Evolutionary conservation across 371 early-diverging fungal species (phyloP).

Genomic region (Saksenaea oblongispora): DNA sequence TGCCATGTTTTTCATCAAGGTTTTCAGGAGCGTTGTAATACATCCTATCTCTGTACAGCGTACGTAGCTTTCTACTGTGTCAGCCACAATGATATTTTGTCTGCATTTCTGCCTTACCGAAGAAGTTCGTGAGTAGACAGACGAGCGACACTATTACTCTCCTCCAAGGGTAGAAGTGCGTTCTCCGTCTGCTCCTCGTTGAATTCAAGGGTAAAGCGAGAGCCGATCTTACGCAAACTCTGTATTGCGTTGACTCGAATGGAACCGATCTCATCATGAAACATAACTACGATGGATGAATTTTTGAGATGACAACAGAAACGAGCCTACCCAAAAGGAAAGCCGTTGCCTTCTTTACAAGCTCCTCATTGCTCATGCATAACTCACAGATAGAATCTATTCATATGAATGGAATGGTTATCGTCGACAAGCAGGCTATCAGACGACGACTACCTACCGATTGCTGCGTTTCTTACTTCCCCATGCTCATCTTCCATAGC

Average conservation of each 20-base stretch:
- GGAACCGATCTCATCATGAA: conserved; percentile 86
- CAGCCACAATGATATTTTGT: not conserved
- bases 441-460: conserved; percentile 50
- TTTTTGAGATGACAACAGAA: not conserved
- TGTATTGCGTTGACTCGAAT: conserved; percentile 82
- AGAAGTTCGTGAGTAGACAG: conserved; percentile 69
- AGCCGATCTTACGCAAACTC: conserved; percentile 73
- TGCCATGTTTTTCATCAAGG: conserved; percentile 60
- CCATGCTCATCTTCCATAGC: conserved; percentile 91
- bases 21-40: conserved; percentile 47
- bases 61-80: conserved; percentile 36
- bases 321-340: conserved; percentile 68
- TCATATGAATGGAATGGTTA: not conserved
- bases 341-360: conserved; percentile 68
- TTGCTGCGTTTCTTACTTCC: conserved; percentile 83
- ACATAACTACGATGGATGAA: conserved; percentile 69
- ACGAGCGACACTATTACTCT: conserved; percentile 67
- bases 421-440: not conserved
- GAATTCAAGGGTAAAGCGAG: conserved; percentile 54
- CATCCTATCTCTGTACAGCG: conserved; percentile 37
- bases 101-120: conserved; percentile 49
- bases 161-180: conserved; percentile 75
- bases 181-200: conserved; percentile 79
- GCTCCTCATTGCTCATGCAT: conserved; percentile 61
- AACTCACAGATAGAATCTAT: conserved; percentile 81